Evolutionary conservation across 352 stramenopile species (phyloP), one percentile per base, ranked within the genome.

Genomic region (Blastocystis sp.): DNA sequence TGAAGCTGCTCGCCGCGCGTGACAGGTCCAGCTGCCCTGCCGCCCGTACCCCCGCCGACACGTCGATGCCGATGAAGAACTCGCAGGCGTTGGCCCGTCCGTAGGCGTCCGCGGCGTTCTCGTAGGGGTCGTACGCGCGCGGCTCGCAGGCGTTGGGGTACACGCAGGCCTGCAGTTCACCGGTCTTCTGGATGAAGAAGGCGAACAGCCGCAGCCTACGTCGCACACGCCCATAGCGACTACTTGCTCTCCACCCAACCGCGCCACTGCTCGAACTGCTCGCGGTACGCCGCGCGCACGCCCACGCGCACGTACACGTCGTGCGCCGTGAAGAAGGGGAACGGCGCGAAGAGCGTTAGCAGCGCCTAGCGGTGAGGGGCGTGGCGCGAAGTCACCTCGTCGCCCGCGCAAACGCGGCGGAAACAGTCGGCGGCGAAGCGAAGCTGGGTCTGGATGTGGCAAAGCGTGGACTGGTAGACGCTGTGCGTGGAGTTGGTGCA

Each of bases 201-300:
- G 56, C 60, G 21, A 84, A 45, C 14, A 69, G 9, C 19, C 74
- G 48, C 14, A 84, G n/a, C 69, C 74, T 84, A 45, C 0, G 11
- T 5, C 23, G 17, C 40, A 67, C 9, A 9, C 43, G 2, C 19
- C 56, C 48, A n/a, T 40, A 23, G 28, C 41, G 0, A 14, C 23
- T 4, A 84, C 74, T 84, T 84, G 74, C 74, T 84, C 48, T 84
- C 74, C 21, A 61, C 38, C 74, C 48, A 84, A 1, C 74, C 74
- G 7, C 9, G 17, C 74, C 74, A 84, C n/a, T 84, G 52, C 38
- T n/a, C 17, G 28, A 66, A 67, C 56, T 84, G 45, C n/a, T 19
- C 11, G 14, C 41, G 19, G 9, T 21, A 41, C 21, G n/a, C 48
- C 41, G 74, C 56, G 19, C 14, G 10, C 9, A 84, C 17, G 19